Conservation (phyloP, 495 filamentous ascomycete genomes). For the Lasiosphaeria miniovina region DNA sequence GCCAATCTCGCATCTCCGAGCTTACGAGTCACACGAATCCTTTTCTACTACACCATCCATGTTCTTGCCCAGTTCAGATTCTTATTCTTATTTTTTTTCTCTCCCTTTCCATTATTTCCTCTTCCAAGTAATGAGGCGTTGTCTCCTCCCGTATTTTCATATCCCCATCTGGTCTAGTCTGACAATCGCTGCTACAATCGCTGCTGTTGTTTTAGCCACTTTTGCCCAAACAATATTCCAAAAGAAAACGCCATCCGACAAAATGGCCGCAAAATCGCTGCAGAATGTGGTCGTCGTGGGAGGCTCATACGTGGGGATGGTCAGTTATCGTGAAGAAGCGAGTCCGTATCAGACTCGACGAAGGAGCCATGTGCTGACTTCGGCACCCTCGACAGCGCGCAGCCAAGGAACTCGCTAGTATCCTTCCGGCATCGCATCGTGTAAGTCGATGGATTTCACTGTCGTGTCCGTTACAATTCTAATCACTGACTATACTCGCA, state of each 20-base stretch:
- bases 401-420: conserved; percentile 25
- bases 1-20: neutral
- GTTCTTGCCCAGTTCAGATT: neutral
- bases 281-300: conserved; percentile 29
- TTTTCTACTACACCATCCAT: neutral
- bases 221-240: neutral
- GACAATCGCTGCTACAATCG: neutral
- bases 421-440: conserved; percentile 28
- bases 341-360: neutral
- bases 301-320: conserved; percentile 28
- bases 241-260: neutral
- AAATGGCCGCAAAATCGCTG: conserved; percentile 12
- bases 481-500: neutral
- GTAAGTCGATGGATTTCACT: conserved; percentile 13
- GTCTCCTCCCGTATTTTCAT: neutral
- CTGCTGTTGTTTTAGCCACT: neutral
- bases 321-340: conserved; percentile 7
- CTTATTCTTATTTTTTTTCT: neutral
- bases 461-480: neutral
- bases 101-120: neutral
- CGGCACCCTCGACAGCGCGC: conserved; percentile 15
- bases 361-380: neutral
- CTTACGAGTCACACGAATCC: neutral
- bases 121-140: neutral
- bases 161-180: neutral